phyloP scores from a whole-genome alignment of 331 rosid genomes.

The Stylosanthes scabra region DNA sequence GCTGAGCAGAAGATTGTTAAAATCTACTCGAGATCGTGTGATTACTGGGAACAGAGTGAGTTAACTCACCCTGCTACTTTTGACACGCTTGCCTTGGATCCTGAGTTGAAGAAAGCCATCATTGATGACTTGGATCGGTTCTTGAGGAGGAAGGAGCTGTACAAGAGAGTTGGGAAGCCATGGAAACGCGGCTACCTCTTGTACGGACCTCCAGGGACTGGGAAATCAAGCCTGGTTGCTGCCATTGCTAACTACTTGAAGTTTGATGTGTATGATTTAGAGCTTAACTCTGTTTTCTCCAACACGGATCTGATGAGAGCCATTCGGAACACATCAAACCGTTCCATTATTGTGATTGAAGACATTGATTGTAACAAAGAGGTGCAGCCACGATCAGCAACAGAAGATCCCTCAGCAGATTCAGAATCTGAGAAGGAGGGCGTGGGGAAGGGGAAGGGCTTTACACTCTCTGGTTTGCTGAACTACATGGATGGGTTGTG shows the following conservation, averaged over 20 bases:
- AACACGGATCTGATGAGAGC: constrained; percentile 41
- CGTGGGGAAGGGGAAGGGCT: not conserved
- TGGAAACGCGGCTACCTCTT: constrained; percentile 66
- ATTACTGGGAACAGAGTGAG: constrained; percentile 30
- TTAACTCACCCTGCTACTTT: constrained; percentile 54
- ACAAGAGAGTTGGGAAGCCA: constrained; percentile 58
- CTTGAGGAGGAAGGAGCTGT: constrained; percentile 50
- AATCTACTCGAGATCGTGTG: not conserved
- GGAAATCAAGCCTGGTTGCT: constrained; percentile 61
- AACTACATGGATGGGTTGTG: constrained; percentile 69
- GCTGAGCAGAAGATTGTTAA: constrained; percentile 29
- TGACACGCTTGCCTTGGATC: constrained; percentile 50
- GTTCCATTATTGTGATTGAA: constrained; percentile 59
- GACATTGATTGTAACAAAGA: constrained; percentile 55
- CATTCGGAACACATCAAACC: constrained; percentile 40
- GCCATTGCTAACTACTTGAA: constrained; percentile 57
- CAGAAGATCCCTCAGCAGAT: not conserved
- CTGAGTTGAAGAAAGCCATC: constrained; percentile 38
- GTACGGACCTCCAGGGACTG: constrained; percentile 64
- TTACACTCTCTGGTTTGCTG: constrained; percentile 58
- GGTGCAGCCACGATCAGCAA: constrained; percentile 35
- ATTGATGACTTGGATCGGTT: constrained; percentile 48
- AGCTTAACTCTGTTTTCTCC: constrained; percentile 34
- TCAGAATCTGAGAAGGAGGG: not conserved
- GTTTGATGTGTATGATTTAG: constrained; percentile 63